Evolutionary conservation across 306 rosid genomes (phyloP).

Genomic region (Crataegus laevigata): DNA sequence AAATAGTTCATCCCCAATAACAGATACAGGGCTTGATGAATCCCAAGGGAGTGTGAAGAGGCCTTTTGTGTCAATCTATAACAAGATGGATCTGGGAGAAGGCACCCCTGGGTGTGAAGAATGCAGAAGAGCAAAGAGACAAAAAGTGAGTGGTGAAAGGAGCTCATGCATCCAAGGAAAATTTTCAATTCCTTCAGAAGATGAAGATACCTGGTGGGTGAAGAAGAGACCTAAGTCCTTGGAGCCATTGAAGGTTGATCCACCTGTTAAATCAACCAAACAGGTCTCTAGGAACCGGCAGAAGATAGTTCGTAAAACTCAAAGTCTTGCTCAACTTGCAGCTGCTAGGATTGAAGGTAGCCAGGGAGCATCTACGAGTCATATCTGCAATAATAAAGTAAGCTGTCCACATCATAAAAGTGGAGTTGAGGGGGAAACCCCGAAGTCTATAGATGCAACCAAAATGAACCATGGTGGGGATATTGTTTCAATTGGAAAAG

Average conservation of each 20-base stretch:
- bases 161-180: slow-evolving; percentile 43
- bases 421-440: slow-evolving; percentile 53
- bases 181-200: slow-evolving; percentile 55
- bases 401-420: slow-evolving; percentile 77
- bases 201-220: slow-evolving; percentile 84
- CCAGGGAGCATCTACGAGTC: slow-evolving; percentile 97
- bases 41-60: slow-evolving; percentile 51
- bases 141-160: slow-evolving; percentile 65
- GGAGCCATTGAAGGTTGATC: slow-evolving; percentile 64
- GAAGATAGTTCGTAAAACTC: slow-evolving; percentile 70
- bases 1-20: slow-evolving; percentile 24
- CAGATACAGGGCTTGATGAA: slow-evolving; percentile 43
- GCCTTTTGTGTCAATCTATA: slow-evolving; percentile 35
- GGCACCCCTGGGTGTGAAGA: slow-evolving; percentile 93
- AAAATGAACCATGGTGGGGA: slow-evolving; percentile 36
- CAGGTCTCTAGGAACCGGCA: slow-evolving; percentile 64
- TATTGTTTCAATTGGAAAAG: slow-evolving; percentile 64
- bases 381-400: slow-evolving; percentile 76
- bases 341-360: slow-evolving; percentile 94
- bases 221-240: slow-evolving; percentile 64
- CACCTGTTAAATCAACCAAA: slow-evolving; percentile 55
- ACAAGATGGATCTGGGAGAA: slow-evolving; percentile 56
- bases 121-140: slow-evolving; percentile 79
- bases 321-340: slow-evolving; percentile 80
- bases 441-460: slow-evolving; percentile 45